Evolutionary conservation across 2,329 filamentous ascomycete genomes (phyloP).

Genomic region (Sclerotinia subarctica): DNA sequence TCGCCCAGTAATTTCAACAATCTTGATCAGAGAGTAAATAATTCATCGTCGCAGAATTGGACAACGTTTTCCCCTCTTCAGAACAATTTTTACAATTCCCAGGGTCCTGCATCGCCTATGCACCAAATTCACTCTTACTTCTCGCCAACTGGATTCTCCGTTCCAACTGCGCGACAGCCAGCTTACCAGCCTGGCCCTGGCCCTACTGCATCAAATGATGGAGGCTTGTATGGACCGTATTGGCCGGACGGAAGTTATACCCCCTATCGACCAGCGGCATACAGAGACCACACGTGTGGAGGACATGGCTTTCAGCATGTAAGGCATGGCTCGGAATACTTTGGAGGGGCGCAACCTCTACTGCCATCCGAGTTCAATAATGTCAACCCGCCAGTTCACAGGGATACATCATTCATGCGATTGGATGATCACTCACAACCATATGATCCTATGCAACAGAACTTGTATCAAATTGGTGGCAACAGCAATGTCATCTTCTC

Average conservation of each 20-base stretch:
- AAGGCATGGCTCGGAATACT: conserved; percentile 15
- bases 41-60: conserved; percentile 6
- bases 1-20: conserved; percentile 23
- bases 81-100: conserved; percentile 28
- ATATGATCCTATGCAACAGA: conserved; percentile 18
- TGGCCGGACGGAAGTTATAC: conserved; percentile 58
- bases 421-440: conserved; percentile 8
- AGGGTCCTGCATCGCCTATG: conserved; percentile 30
- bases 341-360: conserved; percentile 9
- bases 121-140: conserved; percentile 32
- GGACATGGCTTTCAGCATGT: conserved; percentile 17
- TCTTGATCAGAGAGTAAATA: conserved; percentile 21
- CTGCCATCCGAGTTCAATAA: conserved; percentile 23
- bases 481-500: conserved; percentile 13
- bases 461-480: conserved; percentile 14
- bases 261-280: conserved; percentile 55
- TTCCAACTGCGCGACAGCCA: conserved; percentile 58
- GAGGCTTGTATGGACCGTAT: conserved; percentile 58
- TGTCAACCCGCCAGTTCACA: conserved; percentile 2
- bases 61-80: conserved; percentile 26
- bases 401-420: conserved; percentile 10
- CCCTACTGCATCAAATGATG: conserved; percentile 55
- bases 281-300: conserved; percentile 49
- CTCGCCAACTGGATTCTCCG: conserved; percentile 45
- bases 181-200: conserved; percentile 55